A percentile compares a stretch with the other conserved stretches of the same genome.
These are phyloP conservation scores for Auricularia cornea DNA, from an alignment of 768 basidiomycete genomes.

Conservation along the genomic window DNA sequence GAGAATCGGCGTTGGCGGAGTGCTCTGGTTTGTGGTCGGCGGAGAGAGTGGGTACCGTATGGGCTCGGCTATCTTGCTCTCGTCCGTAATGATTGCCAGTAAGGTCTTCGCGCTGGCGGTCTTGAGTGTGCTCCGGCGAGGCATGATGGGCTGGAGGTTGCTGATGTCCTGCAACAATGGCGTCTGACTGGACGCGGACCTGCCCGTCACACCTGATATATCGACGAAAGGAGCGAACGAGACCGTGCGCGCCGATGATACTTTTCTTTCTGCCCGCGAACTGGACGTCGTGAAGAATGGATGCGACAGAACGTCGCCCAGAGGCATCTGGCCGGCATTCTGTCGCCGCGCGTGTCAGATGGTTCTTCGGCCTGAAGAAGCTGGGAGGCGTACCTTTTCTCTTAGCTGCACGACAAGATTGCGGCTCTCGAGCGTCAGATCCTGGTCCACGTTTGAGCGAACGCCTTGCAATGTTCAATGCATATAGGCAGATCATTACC, in stretches of 20 bases:
- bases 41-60: not conserved
- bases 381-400: too few relatives aligned
- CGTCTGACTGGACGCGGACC: not conserved
- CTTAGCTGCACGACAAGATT: too few relatives aligned
- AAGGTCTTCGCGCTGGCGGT: not conserved
- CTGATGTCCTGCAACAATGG: not conserved
- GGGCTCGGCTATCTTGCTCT: too few relatives aligned
- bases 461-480: not conserved
- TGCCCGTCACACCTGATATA: not conserved
- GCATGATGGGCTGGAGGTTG: not conserved
- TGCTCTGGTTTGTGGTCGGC: not conserved
- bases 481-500: not conserved
- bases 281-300: constrained; percentile 20
- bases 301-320: constrained; percentile 21
- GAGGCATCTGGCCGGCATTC: constrained; percentile 19
- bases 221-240: not conserved
- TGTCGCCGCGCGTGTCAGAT: not conserved
- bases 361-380: too few relatives aligned
- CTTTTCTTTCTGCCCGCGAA: not conserved
- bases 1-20: not conserved
- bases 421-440: not conserved
- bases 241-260: not conserved
- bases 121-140: too few relatives aligned
- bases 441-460: not conserved
- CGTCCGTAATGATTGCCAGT: too few relatives aligned